phyloP scores from a whole-genome alignment of 352 stramenopile genomes.

The Phytophthora multivora region DNA sequence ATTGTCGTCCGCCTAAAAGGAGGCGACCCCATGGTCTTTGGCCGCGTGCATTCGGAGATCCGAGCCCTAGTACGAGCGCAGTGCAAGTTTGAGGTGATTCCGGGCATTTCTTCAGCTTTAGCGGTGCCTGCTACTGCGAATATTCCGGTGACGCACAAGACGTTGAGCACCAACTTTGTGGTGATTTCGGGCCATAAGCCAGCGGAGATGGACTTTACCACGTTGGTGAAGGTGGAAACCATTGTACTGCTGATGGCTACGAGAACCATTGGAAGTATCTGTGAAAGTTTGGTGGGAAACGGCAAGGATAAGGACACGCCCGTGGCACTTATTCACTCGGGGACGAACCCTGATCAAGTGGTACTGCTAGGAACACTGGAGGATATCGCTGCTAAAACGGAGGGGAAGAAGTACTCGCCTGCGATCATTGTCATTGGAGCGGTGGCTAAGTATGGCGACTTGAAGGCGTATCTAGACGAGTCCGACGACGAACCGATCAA shows the following conservation, averaged over 20 bases:
- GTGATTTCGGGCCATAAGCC: conserved; percentile 73
- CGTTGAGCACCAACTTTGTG: conserved; percentile 64
- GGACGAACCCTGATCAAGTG: conserved; percentile 61
- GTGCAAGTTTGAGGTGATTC: conserved; percentile 68
- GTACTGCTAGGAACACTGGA: conserved; percentile 54
- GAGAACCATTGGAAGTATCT: conserved; percentile 55
- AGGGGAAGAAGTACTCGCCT: conserved; percentile 66
- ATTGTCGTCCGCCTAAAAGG: conserved; percentile 74
- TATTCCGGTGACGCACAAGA: conserved; percentile 74
- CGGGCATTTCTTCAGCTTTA: conserved; percentile 69
- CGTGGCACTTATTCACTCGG: conserved; percentile 66
- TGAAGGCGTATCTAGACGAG: conserved; percentile 61
- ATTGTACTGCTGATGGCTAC: conserved; percentile 68
- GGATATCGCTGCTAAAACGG: conserved; percentile 53
- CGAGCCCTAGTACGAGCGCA: conserved; percentile 46
- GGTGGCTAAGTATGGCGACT: conserved; percentile 62
- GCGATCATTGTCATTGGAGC: conserved; percentile 71
- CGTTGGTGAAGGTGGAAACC: conserved; percentile 54
- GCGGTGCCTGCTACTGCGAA: conserved; percentile 64
- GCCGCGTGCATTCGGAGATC: conserved; percentile 76
- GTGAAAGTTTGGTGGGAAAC: conserved; percentile 43
- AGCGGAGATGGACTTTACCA: conserved; percentile 64
- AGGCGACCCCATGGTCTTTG: conserved; percentile 77
- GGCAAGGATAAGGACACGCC: conserved; percentile 47
- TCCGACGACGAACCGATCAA: conserved; percentile 40